Conservation (phyloP, 106 monocot species). For the Platanthera guangdongensis region DNA sequence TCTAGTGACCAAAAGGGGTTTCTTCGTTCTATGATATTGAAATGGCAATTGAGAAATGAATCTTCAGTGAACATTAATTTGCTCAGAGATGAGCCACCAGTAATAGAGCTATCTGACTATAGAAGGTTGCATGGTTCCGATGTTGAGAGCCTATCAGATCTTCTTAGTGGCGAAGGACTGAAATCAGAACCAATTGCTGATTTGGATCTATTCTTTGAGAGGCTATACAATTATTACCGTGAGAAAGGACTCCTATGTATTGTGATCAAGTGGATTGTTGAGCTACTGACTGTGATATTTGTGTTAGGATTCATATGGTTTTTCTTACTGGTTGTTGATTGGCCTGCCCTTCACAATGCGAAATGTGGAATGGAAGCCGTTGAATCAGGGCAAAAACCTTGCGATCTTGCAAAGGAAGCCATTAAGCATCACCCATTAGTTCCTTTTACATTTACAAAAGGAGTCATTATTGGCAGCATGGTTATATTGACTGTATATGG, state of each 20-base stretch:
- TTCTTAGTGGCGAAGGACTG: slow-evolving; percentile 65
- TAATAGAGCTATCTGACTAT: slow-evolving; percentile 91
- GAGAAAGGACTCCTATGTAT: slow-evolving; percentile 92
- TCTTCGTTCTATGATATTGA: slow-evolving; percentile 27
- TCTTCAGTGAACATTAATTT: slow-evolving; percentile 54
- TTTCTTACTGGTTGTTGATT: slow-evolving; percentile 84
- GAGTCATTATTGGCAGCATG: slow-evolving; percentile 73
- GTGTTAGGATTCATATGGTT: slow-evolving; percentile 69
- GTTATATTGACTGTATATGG: slow-evolving; percentile 66
- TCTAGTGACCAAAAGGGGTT: slow-evolving; percentile 38
- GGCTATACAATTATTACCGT: slow-evolving; percentile 77
- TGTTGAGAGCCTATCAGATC: slow-evolving; percentile 72
- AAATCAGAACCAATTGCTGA: slow-evolving; percentile 72
- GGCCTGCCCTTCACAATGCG: slow-evolving; percentile 61
- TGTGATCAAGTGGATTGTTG: slow-evolving; percentile 80
- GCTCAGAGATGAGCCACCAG: slow-evolving; percentile 38
- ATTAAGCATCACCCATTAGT: slow-evolving; percentile 76
- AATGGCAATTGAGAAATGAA: slow-evolving; percentile 48
- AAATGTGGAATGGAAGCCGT: slow-evolving; percentile 98
- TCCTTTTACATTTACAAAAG: slow-evolving; percentile 81
- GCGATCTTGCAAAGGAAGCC: slow-evolving; percentile 76
- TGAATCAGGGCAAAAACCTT: slow-evolving; percentile 73
- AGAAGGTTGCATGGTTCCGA: slow-evolving; percentile 44
- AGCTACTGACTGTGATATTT: slow-evolving; percentile 64
- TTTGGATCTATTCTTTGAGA: slow-evolving; percentile 86